Conservation (phyloP, 2,329 filamentous ascomycete genomes). For the Talaromyces sp. region DNA sequence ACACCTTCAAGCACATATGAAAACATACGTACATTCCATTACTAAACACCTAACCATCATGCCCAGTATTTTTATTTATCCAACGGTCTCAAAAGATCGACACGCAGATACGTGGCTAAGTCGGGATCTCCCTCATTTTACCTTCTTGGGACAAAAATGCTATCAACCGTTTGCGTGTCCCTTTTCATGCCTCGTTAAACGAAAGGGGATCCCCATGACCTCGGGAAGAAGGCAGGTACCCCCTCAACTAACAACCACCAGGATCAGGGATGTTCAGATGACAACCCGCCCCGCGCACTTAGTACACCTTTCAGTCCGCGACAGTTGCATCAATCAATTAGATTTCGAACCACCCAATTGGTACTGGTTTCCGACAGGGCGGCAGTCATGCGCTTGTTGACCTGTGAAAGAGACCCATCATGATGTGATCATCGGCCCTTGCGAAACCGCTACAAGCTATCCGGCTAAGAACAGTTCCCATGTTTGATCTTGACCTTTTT, state of each 20-base stretch:
- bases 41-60: neutral
- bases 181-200: neutral
- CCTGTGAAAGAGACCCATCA: neutral
- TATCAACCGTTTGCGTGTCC: neutral
- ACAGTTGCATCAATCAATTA: conserved; percentile 9
- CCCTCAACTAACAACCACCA: neutral
- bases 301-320: neutral
- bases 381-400: conserved; percentile 1
- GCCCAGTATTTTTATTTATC: neutral
- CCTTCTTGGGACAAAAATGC: neutral
- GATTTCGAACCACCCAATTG: conserved; percentile 9
- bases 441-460: neutral
- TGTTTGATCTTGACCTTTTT: neutral
- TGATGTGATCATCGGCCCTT: neutral
- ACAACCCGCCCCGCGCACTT: neutral
- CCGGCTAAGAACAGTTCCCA: neutral
- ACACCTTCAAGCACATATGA: neutral
- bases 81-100: neutral
- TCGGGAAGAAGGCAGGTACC: neutral
- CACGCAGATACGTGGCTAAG: neutral
- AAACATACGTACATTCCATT: neutral
- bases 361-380: neutral
- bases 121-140: neutral
- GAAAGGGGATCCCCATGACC: neutral
- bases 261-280: conserved; percentile 15